Conservation (phyloP, 768 basidiomycete species). For the Mycena floridula region DNA sequence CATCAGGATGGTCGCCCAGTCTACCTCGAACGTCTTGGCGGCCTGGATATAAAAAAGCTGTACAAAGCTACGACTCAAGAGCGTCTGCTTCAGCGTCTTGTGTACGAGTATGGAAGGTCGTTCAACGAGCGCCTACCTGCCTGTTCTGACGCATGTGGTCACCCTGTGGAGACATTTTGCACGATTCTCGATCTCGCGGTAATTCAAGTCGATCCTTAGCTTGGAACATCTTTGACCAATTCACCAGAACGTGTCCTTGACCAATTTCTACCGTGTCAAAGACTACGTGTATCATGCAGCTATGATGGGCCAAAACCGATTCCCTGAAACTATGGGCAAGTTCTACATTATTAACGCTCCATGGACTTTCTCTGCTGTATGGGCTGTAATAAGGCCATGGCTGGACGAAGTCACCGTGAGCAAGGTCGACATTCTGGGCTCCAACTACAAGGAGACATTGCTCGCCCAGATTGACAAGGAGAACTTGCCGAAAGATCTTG, state of each 20-base stretch:
- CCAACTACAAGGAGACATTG: conserved; percentile 67
- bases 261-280: conserved; percentile 87
- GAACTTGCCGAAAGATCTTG: conserved; percentile 81
- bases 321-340: conserved; percentile 94
- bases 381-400: conserved; percentile 88
- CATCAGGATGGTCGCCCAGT: conserved; percentile 87
- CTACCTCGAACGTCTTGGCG: conserved; percentile 91
- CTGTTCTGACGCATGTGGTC: conserved; percentile 62
- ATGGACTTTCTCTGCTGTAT: conserved; percentile 85
- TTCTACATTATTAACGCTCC: conserved; percentile 99
- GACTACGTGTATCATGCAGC: conserved; percentile 80
- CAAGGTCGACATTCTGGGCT: conserved; percentile 90
- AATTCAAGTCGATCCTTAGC: conserved; percentile 35
- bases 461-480: conserved; percentile 77
- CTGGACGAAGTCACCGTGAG: conserved; percentile 91
- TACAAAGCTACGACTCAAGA: conserved; percentile 80
- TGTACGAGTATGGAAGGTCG: conserved; percentile 91
- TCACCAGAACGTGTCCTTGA: conserved; percentile 48
- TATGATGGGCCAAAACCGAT: conserved; percentile 82
- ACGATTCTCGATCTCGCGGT: conserved; percentile 84
- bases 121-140: conserved; percentile 75
- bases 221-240: conserved; percentile 71
- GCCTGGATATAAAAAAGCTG: conserved; percentile 80
- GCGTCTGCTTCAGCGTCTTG: conserved; percentile 82
- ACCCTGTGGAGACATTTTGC: conserved; percentile 94